Evolutionary conservation across 164 flowering plant genomes (phyloP).

Genomic region (Tinospora cordifolia): DNA sequence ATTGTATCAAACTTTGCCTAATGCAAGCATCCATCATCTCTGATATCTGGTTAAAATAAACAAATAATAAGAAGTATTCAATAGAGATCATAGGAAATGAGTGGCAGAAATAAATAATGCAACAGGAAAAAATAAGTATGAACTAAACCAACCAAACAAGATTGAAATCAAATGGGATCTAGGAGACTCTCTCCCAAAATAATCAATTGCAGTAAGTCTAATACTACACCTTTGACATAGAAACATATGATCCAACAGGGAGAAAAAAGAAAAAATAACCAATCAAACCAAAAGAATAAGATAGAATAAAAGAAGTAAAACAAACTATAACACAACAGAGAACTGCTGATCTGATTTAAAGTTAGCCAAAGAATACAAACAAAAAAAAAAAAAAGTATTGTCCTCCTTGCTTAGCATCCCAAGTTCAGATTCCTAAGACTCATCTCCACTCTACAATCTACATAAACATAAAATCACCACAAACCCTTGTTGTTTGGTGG

Average conservation of each 20-base stretch:
- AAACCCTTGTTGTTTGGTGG: no score
- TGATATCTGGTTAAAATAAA: slow-evolving; percentile 42
- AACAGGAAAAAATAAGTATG: background rate
- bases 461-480: no score
- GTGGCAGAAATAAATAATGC: background rate
- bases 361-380: background rate
- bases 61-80: background rate
- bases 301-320: background rate
- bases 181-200: background rate
- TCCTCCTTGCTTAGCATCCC: no score
- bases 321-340: background rate
- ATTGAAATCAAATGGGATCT: background rate
- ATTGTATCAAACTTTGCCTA: slow-evolving; percentile 41
- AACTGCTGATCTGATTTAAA: background rate
- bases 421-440: no score
- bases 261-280: background rate
- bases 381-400: no score
- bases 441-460: no score
- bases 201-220: background rate
- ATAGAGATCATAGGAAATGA: background rate
- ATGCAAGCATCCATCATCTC: slow-evolving; percentile 57
- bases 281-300: background rate
- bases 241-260: background rate
- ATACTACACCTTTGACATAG: background rate
- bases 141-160: background rate